Evolutionary conservation across 2,329 filamentous ascomycete species (phyloP).

Genomic region (Scedosporium boydii): DNA sequence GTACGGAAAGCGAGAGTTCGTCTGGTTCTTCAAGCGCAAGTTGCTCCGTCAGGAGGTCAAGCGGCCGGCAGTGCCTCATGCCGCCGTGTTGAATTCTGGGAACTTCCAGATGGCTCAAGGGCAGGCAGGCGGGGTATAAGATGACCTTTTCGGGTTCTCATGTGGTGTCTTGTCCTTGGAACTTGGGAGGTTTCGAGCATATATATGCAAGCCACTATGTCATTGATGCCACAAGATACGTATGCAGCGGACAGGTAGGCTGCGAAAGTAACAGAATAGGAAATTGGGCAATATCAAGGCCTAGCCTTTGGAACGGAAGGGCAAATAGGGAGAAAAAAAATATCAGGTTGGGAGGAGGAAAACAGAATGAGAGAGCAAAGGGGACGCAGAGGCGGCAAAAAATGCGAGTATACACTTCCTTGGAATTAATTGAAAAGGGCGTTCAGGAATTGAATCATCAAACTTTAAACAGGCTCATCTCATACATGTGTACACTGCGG

Average conservation of each 20-base stretch:
- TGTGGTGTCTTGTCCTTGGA: background rate
- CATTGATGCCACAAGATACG: background rate
- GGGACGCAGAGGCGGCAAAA: background rate
- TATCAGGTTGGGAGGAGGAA: background rate
- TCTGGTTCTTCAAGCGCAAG: slow-evolving; percentile 1
- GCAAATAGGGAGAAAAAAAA: background rate
- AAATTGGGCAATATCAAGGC: too few relatives aligned
- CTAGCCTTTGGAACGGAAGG: too few relatives aligned
- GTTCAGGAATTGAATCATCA: background rate
- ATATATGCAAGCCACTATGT: background rate
- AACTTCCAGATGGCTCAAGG: background rate
- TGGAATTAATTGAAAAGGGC: background rate
- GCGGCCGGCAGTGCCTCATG: slow-evolving; percentile 3
- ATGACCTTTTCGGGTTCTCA: background rate
- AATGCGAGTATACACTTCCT: background rate
- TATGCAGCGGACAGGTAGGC: background rate
- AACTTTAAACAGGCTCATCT: background rate
- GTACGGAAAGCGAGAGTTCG: slow-evolving; percentile 2
- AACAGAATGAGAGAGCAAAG: background rate
- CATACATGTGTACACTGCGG: background rate
- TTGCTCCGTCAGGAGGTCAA: slow-evolving; percentile 1
- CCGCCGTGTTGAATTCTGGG: background rate
- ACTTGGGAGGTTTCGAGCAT: background rate
- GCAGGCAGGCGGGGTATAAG: background rate
- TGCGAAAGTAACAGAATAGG: background rate